Evolutionary conservation across 2,329 filamentous ascomycete species (phyloP), one percentile per base, ranked within the genome.

Genomic region (Epichloe uncinata): DNA sequence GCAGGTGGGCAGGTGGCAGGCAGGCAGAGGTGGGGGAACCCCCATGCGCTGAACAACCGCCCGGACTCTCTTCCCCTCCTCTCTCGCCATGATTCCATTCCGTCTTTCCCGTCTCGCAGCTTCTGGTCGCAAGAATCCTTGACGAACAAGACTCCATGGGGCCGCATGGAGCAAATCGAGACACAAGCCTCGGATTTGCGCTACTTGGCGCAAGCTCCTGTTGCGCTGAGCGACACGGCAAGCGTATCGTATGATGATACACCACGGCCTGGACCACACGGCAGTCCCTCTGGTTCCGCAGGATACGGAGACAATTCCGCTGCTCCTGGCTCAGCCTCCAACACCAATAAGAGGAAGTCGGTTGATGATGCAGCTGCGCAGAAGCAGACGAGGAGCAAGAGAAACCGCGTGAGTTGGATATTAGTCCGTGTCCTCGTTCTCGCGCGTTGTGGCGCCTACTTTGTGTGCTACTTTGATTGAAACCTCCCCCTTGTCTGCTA

Each of bases 331-430:
- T 46, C 50, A 11, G 20, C 33, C 9, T 8, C 53, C 50, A 60
- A 54, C 53, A 54, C 56, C 55, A 64, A 54, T 55, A 68, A 66
- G 62, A 63, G 63, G 49, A 68, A 68, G 61, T 66, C 65, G n/a
- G 61, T 69, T 9, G 70, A 71, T 37, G 73, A 73, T 38, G 70
- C 65, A 12, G 56, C 54, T 16, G 52, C 63, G 16, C 75, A 74
- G 61, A 77, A 73, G 61, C 73, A 76, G 65, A 77, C 77, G 63
- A 66, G 77, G 56, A 79, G 75, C 62, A 81, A 81, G 61, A 72
- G 78, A 52, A 81, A 81, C 55, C 66, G 78, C 60, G 74, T 78
- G 57, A 66, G 73, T 72, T 43, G n/a, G 34, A 30, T 45, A 26
- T 26, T 26, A 33, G 33, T 30, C 15, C n/a, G 7, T 15, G 36